Evolutionary conservation across 2,329 filamentous ascomycete species (phyloP).

Genomic region (Penicillium olsonii): DNA sequence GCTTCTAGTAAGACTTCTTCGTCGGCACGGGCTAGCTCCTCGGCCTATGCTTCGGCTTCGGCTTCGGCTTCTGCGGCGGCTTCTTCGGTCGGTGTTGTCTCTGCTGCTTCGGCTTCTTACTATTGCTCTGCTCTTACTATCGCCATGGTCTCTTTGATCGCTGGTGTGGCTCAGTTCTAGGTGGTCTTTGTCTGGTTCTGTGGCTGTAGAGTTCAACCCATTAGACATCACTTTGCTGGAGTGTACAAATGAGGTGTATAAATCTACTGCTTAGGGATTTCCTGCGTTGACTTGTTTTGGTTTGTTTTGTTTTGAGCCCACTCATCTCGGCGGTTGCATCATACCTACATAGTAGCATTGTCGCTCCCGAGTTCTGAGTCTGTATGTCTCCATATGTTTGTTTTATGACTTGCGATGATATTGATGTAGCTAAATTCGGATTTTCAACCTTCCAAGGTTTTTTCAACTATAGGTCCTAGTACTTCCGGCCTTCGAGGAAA

Average conservation of each 20-base stretch:
- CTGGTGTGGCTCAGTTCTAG: neutral
- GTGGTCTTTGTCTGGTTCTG: neutral
- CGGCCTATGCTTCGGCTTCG: slow-evolving; percentile 14
- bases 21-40: slow-evolving; percentile 9
- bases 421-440: no score
- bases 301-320: neutral
- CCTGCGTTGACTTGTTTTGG: neutral
- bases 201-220: neutral
- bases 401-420: no score
- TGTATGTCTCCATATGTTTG: no score
- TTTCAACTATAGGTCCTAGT: no score
- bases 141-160: neutral
- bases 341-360: no score
- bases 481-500: no score
- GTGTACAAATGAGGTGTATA: neutral
- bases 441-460: no score
- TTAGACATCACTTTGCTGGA: no score
- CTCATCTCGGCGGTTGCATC: no score
- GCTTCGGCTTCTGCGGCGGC: neutral
- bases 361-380: no score
- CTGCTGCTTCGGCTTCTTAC: slow-evolving; percentile 9
- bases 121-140: slow-evolving; percentile 10
- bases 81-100: slow-evolving; percentile 3
- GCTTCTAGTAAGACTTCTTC: neutral
- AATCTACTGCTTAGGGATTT: neutral